Evolutionary conservation across 2,329 filamentous ascomycete genomes (phyloP).

Genomic region (Eutypa lata): DNA sequence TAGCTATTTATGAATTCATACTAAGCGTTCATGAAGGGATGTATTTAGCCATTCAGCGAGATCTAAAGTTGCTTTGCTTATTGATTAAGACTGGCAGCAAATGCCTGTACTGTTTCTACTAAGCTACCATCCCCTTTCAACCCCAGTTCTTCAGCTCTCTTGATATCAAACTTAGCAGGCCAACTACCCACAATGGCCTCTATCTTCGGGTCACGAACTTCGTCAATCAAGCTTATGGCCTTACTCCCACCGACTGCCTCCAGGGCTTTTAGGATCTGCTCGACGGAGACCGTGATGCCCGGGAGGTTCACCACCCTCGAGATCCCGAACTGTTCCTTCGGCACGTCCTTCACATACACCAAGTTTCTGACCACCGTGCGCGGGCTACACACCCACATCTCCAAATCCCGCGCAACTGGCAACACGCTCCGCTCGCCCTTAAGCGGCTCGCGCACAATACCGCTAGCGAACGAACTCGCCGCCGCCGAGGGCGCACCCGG

Average conservation of each 20-base stretch:
- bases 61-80: background rate
- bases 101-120: constrained; percentile 28
- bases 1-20: constrained; percentile 4
- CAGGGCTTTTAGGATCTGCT: constrained; percentile 50
- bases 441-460: constrained; percentile 60
- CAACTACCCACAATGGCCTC: constrained; percentile 51
- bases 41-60: background rate
- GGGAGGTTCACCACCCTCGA: constrained; percentile 50
- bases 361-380: constrained; percentile 43
- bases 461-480: constrained; percentile 57
- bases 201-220: constrained; percentile 43
- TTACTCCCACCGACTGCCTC: constrained; percentile 45
- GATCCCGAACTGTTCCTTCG: constrained; percentile 34
- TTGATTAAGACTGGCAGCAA: constrained; percentile 1
- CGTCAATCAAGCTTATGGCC: constrained; percentile 39
- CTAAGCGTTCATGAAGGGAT: background rate
- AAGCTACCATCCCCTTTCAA: constrained; percentile 43
- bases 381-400: constrained; percentile 47
- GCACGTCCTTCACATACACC: constrained; percentile 38
- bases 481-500: constrained; percentile 59
- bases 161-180: constrained; percentile 49
- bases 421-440: constrained; percentile 43
- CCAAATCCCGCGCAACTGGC: constrained; percentile 38
- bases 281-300: constrained; percentile 49
- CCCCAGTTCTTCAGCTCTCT: constrained; percentile 51